Evolutionary conservation across 1,284 basidiomycete species (phyloP).

Genomic region (Agroathelia rolfsii): DNA sequence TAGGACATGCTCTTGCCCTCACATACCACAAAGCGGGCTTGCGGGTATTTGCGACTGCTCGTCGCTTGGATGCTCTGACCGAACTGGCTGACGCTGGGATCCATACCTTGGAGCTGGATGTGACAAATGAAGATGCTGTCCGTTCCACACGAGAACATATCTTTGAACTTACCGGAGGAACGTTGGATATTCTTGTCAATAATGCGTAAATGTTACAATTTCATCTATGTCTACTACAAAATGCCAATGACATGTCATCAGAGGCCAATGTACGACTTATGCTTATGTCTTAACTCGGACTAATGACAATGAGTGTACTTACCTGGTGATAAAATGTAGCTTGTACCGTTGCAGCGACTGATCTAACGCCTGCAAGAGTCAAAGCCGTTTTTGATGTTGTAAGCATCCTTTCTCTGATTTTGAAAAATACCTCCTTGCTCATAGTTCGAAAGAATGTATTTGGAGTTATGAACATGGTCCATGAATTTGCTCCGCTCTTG

Average conservation of each 20-base stretch:
- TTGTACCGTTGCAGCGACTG: constrained; percentile 11
- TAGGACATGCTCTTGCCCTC: constrained; percentile 19
- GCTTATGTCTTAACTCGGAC: too few relatives aligned
- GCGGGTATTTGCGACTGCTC: constrained; percentile 15
- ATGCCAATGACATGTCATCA: too few relatives aligned
- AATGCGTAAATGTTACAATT: constrained; percentile 13
- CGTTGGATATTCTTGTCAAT: constrained; percentile 14
- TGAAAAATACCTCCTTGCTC: too few relatives aligned
- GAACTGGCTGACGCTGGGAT: constrained; percentile 10
- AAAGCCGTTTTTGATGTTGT: constrained; percentile 17
- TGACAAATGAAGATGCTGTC: constrained; percentile 11
- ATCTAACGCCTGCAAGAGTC: constrained; percentile 15
- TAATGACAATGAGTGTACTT: constrained; percentile 3
- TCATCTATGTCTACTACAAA: too few relatives aligned
- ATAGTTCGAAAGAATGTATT: too few relatives aligned
- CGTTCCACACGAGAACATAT: constrained; percentile 6
- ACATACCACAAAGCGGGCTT: constrained; percentile 13
- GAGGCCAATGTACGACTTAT: constrained; percentile 9
- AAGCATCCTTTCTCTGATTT: too few relatives aligned
- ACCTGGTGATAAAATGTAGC: constrained; percentile 9
- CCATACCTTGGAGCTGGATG: constrained; percentile 13
- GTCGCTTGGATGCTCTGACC: constrained; percentile 11
- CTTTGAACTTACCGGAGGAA: constrained; percentile 10
- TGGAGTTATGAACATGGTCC: constrained; percentile 11
- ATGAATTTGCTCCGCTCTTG: constrained; percentile 9